Conservation (phyloP, 2,329 filamentous ascomycete genomes). For the Scorias spongiosa region DNA sequence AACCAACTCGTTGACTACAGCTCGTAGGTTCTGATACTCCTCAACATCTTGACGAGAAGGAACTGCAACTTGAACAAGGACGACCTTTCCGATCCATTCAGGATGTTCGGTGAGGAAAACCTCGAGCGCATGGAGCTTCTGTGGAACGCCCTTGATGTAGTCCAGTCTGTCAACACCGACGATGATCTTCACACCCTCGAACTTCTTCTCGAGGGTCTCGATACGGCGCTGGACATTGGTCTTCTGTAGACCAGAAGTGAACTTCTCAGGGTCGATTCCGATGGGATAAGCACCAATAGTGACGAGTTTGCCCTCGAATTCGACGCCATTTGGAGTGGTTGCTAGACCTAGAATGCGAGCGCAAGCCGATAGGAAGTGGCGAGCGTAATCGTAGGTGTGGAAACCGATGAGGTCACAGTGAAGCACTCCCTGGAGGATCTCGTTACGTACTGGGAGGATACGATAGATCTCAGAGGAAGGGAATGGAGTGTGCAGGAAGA, state of each 20-base stretch:
- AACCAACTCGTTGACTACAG: slow-evolving; percentile 91
- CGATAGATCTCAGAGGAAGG: slow-evolving; percentile 94
- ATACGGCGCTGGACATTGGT: slow-evolving; percentile 80
- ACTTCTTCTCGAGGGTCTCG: slow-evolving; percentile 69
- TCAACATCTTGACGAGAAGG: slow-evolving; percentile 92
- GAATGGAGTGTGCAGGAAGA: slow-evolving; percentile 96
- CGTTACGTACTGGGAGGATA: slow-evolving; percentile 82
- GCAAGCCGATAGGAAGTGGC: slow-evolving; percentile 92
- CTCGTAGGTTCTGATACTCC: slow-evolving; percentile 90
- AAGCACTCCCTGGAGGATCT: slow-evolving; percentile 71
- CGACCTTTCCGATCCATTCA: slow-evolving; percentile 95
- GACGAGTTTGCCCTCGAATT: slow-evolving; percentile 76
- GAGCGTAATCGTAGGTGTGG: slow-evolving; percentile 97
- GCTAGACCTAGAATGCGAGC: slow-evolving; percentile 70
- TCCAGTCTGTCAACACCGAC: slow-evolving; percentile 93
- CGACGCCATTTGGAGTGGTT: slow-evolving; percentile 85
- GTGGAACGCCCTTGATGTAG: slow-evolving; percentile 97
- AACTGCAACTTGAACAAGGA: slow-evolving; percentile 89
- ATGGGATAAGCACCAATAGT: slow-evolving; percentile 94
- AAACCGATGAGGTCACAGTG: slow-evolving; percentile 94
- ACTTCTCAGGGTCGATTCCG: slow-evolving; percentile 94
- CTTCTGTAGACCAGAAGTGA: slow-evolving; percentile 74
- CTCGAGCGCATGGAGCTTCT: slow-evolving; percentile 91
- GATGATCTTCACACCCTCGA: slow-evolving; percentile 89
- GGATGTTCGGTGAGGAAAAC: slow-evolving; percentile 94